Conservation (phyloP, 192 early-diverging fungal species). For the Oehlia diaphana region DNA sequence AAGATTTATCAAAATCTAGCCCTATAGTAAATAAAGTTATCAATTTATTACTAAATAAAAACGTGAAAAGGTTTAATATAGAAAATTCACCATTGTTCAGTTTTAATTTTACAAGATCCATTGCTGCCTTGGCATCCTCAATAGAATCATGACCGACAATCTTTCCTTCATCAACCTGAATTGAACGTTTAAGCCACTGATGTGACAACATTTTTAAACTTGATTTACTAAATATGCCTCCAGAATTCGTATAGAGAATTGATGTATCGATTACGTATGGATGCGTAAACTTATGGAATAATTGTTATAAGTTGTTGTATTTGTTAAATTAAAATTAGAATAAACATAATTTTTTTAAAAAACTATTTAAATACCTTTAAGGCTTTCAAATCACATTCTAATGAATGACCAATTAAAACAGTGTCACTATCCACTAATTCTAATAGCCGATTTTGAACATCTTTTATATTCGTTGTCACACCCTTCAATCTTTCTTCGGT, state of each 20-base stretch:
- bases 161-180: slow-evolving; percentile 46
- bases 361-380: slow-evolving; percentile 39
- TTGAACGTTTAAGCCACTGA: slow-evolving; percentile 50
- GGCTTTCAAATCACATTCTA: slow-evolving; percentile 71
- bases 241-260: slow-evolving; percentile 53
- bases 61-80: slow-evolving; percentile 40
- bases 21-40: slow-evolving; percentile 31
- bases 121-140: slow-evolving; percentile 65
- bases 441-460: slow-evolving; percentile 49
- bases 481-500: slow-evolving; percentile 44
- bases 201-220: slow-evolving; percentile 54
- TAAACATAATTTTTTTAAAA: not conserved
- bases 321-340: not conserved
- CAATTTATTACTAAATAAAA: slow-evolving; percentile 41
- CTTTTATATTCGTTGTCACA: slow-evolving; percentile 41
- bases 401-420: slow-evolving; percentile 55
- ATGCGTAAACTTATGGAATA: slow-evolving; percentile 44
- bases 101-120: slow-evolving; percentile 65
- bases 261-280: slow-evolving; percentile 66
- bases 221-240: slow-evolving; percentile 53
- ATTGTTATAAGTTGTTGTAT: not conserved
- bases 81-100: slow-evolving; percentile 35
- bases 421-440: slow-evolving; percentile 46
- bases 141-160: slow-evolving; percentile 64
- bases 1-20: slow-evolving; percentile 33